phyloP scores from a whole-genome alignment of 2,329 filamentous ascomycete species.

The Aspergillus phoenicis region DNA sequence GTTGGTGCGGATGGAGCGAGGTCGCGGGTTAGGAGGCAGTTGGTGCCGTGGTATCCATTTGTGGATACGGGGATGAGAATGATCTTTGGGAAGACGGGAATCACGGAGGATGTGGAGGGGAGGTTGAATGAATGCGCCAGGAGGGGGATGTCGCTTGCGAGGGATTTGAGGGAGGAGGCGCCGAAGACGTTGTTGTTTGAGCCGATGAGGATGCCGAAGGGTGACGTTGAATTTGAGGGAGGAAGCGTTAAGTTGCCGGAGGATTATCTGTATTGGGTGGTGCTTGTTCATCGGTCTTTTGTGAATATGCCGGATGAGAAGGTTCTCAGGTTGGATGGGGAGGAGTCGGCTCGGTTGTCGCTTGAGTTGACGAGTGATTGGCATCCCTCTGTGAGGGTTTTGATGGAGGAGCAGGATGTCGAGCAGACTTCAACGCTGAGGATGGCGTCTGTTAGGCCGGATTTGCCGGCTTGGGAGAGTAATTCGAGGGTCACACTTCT shows the following conservation, averaged over 20 bases:
- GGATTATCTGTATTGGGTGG: slow-evolving; percentile 11
- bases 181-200: slow-evolving; percentile 8
- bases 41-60: slow-evolving; percentile 35
- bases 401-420: slow-evolving; percentile 3
- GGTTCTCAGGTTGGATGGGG: background rate
- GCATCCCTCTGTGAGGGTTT: slow-evolving; percentile 1
- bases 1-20: slow-evolving; percentile 46
- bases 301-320: background rate
- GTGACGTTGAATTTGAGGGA: background rate
- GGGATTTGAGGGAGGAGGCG: background rate
- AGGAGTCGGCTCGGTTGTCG: slow-evolving; percentile 2
- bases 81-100: slow-evolving; percentile 34
- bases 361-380: background rate
- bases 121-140: background rate
- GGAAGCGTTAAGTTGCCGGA: background rate
- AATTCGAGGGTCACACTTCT: slow-evolving; percentile 43
- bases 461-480: slow-evolving; percentile 1
- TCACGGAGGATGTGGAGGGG: slow-evolving; percentile 12
- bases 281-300: background rate
- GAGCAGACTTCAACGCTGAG: slow-evolving; percentile 3
- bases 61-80: slow-evolving; percentile 44
- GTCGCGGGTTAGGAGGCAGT: slow-evolving; percentile 41
- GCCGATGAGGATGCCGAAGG: slow-evolving; percentile 1
- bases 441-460: slow-evolving; percentile 3
- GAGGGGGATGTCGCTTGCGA: slow-evolving; percentile 1